Evolutionary conservation across 176 grass and related monocot genomes (phyloP).

Genomic region (Musa beccarii): DNA sequence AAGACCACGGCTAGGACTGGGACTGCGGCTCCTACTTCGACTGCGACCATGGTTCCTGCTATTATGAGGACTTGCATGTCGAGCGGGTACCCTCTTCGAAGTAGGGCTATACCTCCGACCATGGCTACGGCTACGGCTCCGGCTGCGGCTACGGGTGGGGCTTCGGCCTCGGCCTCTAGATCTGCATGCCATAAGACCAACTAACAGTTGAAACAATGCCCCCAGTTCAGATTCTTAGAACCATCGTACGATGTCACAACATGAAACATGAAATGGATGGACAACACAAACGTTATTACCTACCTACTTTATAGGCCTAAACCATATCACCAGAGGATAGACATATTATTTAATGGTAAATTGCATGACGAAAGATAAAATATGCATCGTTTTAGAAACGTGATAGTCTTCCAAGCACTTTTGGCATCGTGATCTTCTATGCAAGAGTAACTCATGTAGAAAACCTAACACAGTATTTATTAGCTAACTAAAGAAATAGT

Average conservation of each 20-base stretch:
- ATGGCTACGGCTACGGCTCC: slow-evolving; percentile 42
- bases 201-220: no score
- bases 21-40: slow-evolving; percentile 49
- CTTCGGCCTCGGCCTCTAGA: slow-evolving; percentile 41
- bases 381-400: no score
- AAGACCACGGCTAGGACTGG: slow-evolving; percentile 23
- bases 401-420: no score
- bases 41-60: slow-evolving; percentile 14
- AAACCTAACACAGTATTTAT: no score
- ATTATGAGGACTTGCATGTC: slow-evolving; percentile 12
- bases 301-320: no score
- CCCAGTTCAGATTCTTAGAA: neutral
- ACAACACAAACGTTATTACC: neutral
- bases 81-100: neutral
- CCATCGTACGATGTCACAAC: neutral
- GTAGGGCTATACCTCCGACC: slow-evolving; percentile 24
- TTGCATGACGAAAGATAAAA: no score
- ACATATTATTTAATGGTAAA: no score
- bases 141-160: slow-evolving; percentile 46
- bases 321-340: no score
- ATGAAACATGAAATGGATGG: neutral
- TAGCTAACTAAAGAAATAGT: no score
- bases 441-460: no score
- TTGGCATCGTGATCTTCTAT: neutral
- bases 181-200: neutral